Conservation (phyloP, 768 basidiomycete genomes). For the Mycena galopus region DNA sequence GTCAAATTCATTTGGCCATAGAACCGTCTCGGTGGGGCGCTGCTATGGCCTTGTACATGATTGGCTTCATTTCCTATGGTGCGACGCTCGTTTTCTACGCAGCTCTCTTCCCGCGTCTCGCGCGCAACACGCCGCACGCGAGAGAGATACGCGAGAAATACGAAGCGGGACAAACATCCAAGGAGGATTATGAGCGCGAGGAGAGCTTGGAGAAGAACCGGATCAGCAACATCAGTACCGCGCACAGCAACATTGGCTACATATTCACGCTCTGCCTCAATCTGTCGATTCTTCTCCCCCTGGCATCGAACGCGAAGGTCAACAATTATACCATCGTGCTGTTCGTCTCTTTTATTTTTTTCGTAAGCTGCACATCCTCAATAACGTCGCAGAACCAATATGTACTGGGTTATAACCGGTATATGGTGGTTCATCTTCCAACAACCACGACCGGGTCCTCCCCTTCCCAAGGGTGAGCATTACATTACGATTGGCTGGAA, state of each 20-base stretch:
- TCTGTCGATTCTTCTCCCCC: constrained; percentile 76
- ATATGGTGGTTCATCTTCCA: constrained; percentile 95
- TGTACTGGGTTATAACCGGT: constrained; percentile 83
- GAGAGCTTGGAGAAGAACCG: constrained; percentile 88
- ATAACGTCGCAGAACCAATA: constrained; percentile 64
- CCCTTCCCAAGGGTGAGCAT: constrained; percentile 79
- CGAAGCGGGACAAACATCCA: constrained; percentile 68
- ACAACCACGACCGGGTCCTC: constrained; percentile 85
- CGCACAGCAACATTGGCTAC: constrained; percentile 84
- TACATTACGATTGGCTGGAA: constrained; percentile 91
- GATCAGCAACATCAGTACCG: constrained; percentile 88
- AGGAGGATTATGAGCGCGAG: constrained; percentile 77
- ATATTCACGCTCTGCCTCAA: constrained; percentile 75
- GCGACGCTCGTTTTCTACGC: constrained; percentile 87
- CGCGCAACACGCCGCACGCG: constrained; percentile 79
- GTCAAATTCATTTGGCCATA: constrained; percentile 41
- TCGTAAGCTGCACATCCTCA: background rate
- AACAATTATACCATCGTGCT: constrained; percentile 82
- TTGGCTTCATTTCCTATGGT: constrained; percentile 84
- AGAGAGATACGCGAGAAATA: constrained; percentile 66
- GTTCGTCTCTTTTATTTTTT: constrained; percentile 55
- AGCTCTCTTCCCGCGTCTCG: constrained; percentile 83
- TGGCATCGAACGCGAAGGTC: constrained; percentile 68
- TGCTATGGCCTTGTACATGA: constrained; percentile 84
- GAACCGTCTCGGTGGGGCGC: constrained; percentile 78